Base-by-base conservation (phyloP, 495 filamentous ascomycete species). In the Achaetomiella virescens region DNA sequence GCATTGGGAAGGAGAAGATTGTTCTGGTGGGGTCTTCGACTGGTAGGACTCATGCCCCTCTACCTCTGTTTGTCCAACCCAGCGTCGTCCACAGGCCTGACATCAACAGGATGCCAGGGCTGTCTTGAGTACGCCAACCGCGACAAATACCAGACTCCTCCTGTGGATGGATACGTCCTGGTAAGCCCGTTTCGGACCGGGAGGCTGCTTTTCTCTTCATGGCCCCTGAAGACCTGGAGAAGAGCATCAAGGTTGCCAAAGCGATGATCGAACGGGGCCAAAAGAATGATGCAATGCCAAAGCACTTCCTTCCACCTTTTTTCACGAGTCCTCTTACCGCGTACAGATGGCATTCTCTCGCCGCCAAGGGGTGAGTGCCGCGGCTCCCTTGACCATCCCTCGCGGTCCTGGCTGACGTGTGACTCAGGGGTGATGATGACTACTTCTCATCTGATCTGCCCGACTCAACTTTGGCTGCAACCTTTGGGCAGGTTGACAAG, bases 101-200 rank as follows among this genome's bases (percentile, higher is more conserved):
- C 4, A n/a, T 14, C 0, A 12, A 15, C 52, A 54, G 40, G 50
- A n/a, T 52, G 49, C 21, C 42, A 70, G 70, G 88, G 91, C 65
- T 79, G 85, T 17, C 78, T 95, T 64, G 81, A 90, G 55, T 92
- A 91, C 52, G n/a, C 45, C 47, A 37, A 57, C 25, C 65, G 45
- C 54, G 63, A 18, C 52, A 64, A 54, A 46, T 43, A 52, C 37
- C 25, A 62, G 3, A 73, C 73, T 4, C 77, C 81, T 0, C 59
- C 58, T 0, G 72, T 95, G 15, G 81, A 92, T 47, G 90, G 87
- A 36, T 86, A 81, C 27, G 86, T 96, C 41, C 72, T 95, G 40
- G 88, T 91, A 63, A 89, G 85, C 0, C 79, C n/a, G 81, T 84
- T 14, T 86, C 81, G 22, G 90, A 95, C 64, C 81, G 89, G 41